phyloP scores from a whole-genome alignment of 192 early-diverging fungal genomes.

The Tieghemiomyces parasiticus region DNA sequence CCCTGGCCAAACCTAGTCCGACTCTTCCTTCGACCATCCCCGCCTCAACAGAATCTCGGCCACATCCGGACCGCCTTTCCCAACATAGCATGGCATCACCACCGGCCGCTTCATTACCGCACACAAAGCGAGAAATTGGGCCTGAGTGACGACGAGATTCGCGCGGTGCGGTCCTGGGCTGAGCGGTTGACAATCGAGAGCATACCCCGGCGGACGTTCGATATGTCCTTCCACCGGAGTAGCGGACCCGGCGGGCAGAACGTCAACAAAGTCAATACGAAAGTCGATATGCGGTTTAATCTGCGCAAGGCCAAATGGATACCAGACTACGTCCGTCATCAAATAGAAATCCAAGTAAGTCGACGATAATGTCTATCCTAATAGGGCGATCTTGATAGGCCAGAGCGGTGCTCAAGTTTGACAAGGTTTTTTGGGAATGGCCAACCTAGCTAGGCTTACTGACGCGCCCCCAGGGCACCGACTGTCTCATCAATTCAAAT shows the following conservation, averaged over 20 bases:
- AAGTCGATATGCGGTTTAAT: constrained; percentile 64
- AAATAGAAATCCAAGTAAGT: constrained; percentile 33
- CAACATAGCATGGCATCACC: too few relatives aligned
- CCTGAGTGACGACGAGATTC: background rate
- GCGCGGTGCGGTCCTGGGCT: background rate
- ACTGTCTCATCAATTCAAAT: too few relatives aligned
- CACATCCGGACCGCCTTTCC: too few relatives aligned
- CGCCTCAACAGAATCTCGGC: too few relatives aligned
- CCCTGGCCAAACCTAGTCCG: too few relatives aligned
- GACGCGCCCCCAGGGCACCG: too few relatives aligned
- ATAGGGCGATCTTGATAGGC: background rate
- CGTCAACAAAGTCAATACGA: constrained; percentile 87
- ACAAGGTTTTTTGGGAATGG: background rate
- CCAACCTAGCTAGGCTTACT: background rate
- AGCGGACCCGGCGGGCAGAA: constrained; percentile 86
- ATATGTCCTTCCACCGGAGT: constrained; percentile 45
- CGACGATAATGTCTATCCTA: background rate
- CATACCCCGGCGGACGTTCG: constrained; percentile 20
- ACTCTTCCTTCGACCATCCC: too few relatives aligned
- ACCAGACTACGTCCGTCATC: constrained; percentile 48
- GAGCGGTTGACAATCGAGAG: background rate
- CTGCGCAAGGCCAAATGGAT: constrained; percentile 55
- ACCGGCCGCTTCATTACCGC: background rate
- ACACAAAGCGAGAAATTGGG: background rate
- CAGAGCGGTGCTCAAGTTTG: constrained; percentile 4